phyloP scores from a whole-genome alignment of 176 grass and related monocot species.

The Calamus simplicifolius region DNA sequence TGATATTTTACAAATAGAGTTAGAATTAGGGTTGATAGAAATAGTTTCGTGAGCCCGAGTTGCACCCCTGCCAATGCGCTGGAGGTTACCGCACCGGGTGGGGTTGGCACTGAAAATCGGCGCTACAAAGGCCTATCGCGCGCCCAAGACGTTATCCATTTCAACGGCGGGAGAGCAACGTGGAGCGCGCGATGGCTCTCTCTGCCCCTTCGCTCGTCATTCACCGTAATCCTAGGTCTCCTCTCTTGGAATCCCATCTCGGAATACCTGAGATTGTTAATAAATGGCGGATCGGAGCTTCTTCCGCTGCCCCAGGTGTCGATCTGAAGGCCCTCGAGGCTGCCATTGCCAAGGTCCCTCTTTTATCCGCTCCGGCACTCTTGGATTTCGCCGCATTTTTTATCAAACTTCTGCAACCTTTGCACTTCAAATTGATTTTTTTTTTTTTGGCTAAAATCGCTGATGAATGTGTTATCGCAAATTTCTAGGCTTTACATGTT shows the following conservation, averaged over 20 bases:
- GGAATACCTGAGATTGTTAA: constrained; percentile 3
- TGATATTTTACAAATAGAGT: too few species aligned
- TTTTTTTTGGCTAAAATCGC: too few species aligned
- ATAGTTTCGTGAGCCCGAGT: too few species aligned
- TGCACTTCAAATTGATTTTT: neutral
- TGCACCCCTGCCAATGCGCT: too few species aligned
- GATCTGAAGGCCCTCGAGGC: constrained; percentile 57
- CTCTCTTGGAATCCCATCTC: neutral
- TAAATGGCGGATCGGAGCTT: constrained; percentile 39
- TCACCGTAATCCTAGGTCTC: neutral
- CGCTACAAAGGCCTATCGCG: neutral
- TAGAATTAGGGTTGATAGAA: too few species aligned
- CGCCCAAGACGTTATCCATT: constrained; percentile 39
- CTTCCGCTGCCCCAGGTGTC: constrained; percentile 51
- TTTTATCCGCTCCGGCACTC: neutral
- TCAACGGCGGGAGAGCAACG: constrained; percentile 20
- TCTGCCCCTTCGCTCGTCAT: neutral
- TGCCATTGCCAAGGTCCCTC: constrained; percentile 78
- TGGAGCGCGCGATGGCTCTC: constrained; percentile 28
- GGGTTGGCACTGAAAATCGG: too few species aligned
- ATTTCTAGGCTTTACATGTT: too few species aligned
- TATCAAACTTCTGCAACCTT: neutral
- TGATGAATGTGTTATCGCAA: too few species aligned
- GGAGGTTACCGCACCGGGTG: too few species aligned
- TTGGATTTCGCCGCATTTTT: neutral